phyloP scores from a whole-genome alignment of 2,329 filamentous ascomycete species.

The Akanthomyces uredinophilus region DNA sequence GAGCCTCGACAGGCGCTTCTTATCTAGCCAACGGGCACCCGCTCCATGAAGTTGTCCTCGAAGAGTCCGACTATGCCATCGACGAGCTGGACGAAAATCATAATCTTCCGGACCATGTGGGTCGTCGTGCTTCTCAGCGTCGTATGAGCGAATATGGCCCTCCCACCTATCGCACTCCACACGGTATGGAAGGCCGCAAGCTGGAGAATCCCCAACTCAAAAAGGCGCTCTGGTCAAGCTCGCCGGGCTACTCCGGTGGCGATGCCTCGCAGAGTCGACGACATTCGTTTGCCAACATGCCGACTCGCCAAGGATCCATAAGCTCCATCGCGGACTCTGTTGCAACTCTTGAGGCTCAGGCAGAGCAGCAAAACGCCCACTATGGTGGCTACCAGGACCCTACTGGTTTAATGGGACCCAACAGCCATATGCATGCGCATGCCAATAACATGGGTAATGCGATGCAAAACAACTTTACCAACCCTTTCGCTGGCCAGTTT shows the following conservation, averaged over 20 bases:
- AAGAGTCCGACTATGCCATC: slow-evolving; percentile 67
- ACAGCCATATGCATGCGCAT: slow-evolving; percentile 1
- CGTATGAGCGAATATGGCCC: slow-evolving; percentile 55
- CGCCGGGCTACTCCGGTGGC: slow-evolving; percentile 58
- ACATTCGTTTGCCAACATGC: slow-evolving; percentile 72
- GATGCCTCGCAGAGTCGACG: slow-evolving; percentile 69
- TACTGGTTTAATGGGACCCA: slow-evolving; percentile 26
- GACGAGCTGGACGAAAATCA: slow-evolving; percentile 63
- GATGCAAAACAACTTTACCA: slow-evolving; percentile 22
- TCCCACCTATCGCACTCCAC: slow-evolving; percentile 42
- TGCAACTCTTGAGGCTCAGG: slow-evolving; percentile 40
- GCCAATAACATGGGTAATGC: slow-evolving; percentile 21
- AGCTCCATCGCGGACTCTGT: slow-evolving; percentile 53
- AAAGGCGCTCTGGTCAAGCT: slow-evolving; percentile 66
- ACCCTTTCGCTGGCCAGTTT: slow-evolving; percentile 44
- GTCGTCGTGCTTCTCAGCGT: slow-evolving; percentile 42
- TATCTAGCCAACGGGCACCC: slow-evolving; percentile 55
- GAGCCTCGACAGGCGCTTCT: slow-evolving; percentile 50
- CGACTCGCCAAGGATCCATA: slow-evolving; percentile 59
- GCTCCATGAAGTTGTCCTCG: slow-evolving; percentile 55
- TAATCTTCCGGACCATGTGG: slow-evolving; percentile 44
- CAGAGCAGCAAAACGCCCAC: slow-evolving; percentile 39
- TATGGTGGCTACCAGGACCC: slow-evolving; percentile 36
- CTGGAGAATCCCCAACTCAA: slow-evolving; percentile 54
- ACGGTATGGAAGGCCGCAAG: slow-evolving; percentile 55